phyloP scores from a whole-genome alignment of 805 yeast genomes.

The Suhomyces emberorum region DNA sequence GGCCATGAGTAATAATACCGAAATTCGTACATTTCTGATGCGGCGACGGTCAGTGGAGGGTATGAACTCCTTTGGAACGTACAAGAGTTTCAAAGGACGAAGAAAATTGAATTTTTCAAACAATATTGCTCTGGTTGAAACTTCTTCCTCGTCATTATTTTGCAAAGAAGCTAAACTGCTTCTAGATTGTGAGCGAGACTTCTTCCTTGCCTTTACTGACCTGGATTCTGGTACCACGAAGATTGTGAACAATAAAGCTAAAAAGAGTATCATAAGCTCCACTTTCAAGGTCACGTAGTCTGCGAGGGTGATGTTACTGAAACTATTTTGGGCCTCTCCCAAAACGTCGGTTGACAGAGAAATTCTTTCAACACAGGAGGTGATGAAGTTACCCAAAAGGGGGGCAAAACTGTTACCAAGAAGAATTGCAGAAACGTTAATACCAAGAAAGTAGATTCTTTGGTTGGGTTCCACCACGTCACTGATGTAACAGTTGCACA shows the following conservation, averaged over 20 bases:
- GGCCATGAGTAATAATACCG: slow-evolving; percentile 46
- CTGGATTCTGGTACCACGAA: slow-evolving; percentile 62
- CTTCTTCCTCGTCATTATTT: background rate
- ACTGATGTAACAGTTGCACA: slow-evolving; percentile 66
- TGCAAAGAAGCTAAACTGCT: slow-evolving; percentile 9
- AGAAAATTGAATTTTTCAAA: slow-evolving; percentile 19
- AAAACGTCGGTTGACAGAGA: background rate
- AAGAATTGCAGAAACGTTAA: slow-evolving; percentile 55
- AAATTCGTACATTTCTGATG: slow-evolving; percentile 17
- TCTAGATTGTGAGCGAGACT: slow-evolving; percentile 44
- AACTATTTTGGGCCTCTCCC: background rate
- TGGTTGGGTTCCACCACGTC: slow-evolving; percentile 66
- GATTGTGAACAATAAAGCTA: slow-evolving; percentile 23
- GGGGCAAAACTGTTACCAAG: slow-evolving; percentile 68
- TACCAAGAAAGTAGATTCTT: slow-evolving; percentile 58
- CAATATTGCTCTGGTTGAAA: background rate
- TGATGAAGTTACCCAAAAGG: slow-evolving; percentile 43
- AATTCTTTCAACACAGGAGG: slow-evolving; percentile 1
- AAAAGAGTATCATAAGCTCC: slow-evolving; percentile 30
- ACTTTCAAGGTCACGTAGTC: slow-evolving; percentile 34
- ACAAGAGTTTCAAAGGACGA: slow-evolving; percentile 51
- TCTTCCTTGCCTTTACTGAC: slow-evolving; percentile 48
- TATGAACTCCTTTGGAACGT: slow-evolving; percentile 43
- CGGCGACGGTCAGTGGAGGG: background rate
- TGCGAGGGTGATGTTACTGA: slow-evolving; percentile 1